phyloP scores from a whole-genome alignment of 352 stramenopile genomes.

The Pythium guiyangense region DNA sequence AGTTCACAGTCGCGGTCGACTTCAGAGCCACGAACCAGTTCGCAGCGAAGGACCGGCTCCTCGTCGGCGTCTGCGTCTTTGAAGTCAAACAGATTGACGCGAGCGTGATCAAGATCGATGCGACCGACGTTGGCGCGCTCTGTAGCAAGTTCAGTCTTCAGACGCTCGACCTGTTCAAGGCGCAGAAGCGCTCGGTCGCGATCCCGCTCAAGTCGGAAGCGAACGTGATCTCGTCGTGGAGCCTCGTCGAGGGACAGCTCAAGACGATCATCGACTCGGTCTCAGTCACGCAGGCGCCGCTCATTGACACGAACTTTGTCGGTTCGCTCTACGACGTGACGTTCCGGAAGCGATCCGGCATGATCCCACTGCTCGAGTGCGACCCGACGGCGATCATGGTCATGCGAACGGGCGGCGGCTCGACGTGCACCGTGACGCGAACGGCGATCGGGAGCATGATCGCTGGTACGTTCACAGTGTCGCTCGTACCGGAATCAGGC shows the following conservation, averaged over 20 bases:
- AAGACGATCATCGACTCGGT: constrained; percentile 54
- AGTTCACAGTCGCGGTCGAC: constrained; percentile 29
- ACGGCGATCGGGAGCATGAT: constrained; percentile 62
- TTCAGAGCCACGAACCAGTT: constrained; percentile 13
- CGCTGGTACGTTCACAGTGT: constrained; percentile 54
- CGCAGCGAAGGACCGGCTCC: constrained; percentile 21
- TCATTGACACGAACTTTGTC: constrained; percentile 44
- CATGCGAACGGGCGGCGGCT: constrained; percentile 17
- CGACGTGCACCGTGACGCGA: constrained; percentile 27
- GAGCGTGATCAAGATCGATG: constrained; percentile 31
- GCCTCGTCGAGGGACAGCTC: constrained; percentile 36
- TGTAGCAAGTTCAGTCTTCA: constrained; percentile 45
- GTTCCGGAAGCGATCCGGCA: constrained; percentile 58
- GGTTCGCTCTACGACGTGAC: constrained; percentile 59
- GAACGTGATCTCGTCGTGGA: constrained; percentile 30
- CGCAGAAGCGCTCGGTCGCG: constrained; percentile 30
- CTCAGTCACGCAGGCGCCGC: constrained; percentile 25
- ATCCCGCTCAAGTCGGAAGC: constrained; percentile 40
- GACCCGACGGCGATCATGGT: constrained; percentile 21
- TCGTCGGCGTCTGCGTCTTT: constrained; percentile 60
- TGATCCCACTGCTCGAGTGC: constrained; percentile 49
- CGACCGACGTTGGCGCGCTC: constrained; percentile 36
- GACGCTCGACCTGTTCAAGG: constrained; percentile 48
- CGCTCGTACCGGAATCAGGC: constrained; percentile 38
- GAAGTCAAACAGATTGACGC: constrained; percentile 25